phyloP scores from a whole-genome alignment of 2,329 filamentous ascomycete species.

The Sphaerulina vaccinii region DNA sequence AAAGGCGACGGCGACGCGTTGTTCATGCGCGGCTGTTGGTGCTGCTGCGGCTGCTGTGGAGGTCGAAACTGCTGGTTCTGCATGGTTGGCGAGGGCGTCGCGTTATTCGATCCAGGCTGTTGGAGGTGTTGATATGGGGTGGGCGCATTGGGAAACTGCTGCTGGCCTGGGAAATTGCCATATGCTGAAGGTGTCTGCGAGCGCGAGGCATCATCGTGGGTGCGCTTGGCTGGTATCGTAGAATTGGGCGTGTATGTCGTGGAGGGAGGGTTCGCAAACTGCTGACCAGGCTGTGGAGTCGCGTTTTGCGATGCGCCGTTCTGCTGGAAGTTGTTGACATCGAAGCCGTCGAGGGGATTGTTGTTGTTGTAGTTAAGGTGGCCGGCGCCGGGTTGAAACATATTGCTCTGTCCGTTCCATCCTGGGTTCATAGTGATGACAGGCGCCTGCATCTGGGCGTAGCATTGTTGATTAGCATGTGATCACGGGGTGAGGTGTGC shows the following conservation, averaged over 20 bases:
- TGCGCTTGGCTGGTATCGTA: constrained; percentile 86
- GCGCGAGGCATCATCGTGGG: constrained; percentile 77
- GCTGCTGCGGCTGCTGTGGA: constrained; percentile 57
- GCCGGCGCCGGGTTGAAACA: constrained; percentile 17
- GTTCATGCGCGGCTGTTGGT: constrained; percentile 66
- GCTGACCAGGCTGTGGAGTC: constrained; percentile 44
- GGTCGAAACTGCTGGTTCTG: constrained; percentile 69
- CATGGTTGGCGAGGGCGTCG: constrained; percentile 91
- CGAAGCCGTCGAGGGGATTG: constrained; percentile 38
- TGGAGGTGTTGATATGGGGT: constrained; percentile 74
- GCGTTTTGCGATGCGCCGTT: constrained; percentile 81
- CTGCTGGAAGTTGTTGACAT: constrained; percentile 51
- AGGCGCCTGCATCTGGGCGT: constrained; percentile 6
- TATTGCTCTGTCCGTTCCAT: constrained; percentile 27
- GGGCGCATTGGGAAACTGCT: constrained; percentile 60
- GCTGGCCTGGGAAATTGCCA: constrained; percentile 63
- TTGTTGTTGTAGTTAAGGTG: constrained; percentile 24
- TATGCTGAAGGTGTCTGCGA: constrained; percentile 72
- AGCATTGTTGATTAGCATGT: constrained; percentile 10
- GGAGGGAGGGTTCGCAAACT: constrained; percentile 63
- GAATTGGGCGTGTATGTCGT: constrained; percentile 79
- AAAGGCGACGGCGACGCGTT: constrained; percentile 92
- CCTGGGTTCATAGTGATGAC: constrained; percentile 22
- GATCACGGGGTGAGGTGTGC: neutral
- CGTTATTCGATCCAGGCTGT: constrained; percentile 74